These are phyloP conservation scores for Wickerhamiella domercqiae DNA, from an alignment of 805 yeast genomes.

Conservation along the genomic window DNA sequence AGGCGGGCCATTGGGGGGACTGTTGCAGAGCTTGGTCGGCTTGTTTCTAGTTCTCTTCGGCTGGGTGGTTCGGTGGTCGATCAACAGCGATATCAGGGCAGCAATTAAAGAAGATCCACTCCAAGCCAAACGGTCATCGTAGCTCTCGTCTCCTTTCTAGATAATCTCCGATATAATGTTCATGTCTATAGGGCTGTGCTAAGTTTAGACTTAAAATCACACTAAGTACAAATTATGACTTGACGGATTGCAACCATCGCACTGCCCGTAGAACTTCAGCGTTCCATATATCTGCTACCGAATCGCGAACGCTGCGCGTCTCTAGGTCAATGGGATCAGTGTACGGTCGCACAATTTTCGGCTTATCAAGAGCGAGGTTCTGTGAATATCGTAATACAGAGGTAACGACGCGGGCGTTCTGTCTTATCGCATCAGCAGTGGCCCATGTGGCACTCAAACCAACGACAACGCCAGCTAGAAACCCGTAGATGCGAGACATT, in stretches of 20 bases:
- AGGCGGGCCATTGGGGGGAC: constrained; percentile 12
- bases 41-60: constrained; percentile 15
- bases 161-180: too few relatives aligned
- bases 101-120: background rate
- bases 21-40: constrained; percentile 16
- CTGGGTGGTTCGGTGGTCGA: constrained; percentile 15
- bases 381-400: constrained; percentile 34
- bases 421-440: constrained; percentile 40
- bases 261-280: constrained; percentile 50
- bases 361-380: constrained; percentile 37
- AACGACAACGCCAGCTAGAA: constrained; percentile 48
- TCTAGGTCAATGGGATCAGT: constrained; percentile 32
- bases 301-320: constrained; percentile 38
- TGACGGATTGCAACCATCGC: constrained; percentile 38
- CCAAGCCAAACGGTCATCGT: too few relatives aligned
- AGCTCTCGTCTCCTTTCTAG: too few relatives aligned
- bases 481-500: constrained; percentile 39
- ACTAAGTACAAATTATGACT: constrained; percentile 12
- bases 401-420: constrained; percentile 33
- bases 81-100: constrained; percentile 12
- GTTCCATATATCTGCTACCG: constrained; percentile 67
- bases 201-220: background rate
- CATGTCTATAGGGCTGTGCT: background rate
- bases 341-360: constrained; percentile 33
- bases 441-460: constrained; percentile 43